phyloP scores from a whole-genome alignment of 306 rosid genomes.

The Quillaja saponaria region DNA sequence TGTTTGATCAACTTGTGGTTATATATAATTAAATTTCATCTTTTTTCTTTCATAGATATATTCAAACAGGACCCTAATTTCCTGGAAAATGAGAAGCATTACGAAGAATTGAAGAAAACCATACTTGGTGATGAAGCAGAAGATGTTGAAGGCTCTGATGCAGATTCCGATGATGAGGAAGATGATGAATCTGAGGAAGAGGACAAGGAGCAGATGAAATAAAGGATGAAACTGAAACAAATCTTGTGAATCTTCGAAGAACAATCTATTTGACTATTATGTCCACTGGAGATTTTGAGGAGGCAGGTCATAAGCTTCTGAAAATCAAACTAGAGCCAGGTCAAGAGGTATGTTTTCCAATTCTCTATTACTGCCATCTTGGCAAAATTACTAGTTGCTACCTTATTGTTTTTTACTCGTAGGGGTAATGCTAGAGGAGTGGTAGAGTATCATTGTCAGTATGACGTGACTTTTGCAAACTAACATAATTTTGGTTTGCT shows the following conservation, averaged over 20 bases:
- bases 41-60: slow-evolving; percentile 50
- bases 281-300: slow-evolving; percentile 98
- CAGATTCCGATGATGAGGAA: slow-evolving; percentile 47
- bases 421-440: too few relatives aligned
- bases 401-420: neutral
- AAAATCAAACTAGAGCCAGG: slow-evolving; percentile 97
- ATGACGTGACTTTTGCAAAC: too few relatives aligned
- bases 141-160: slow-evolving; percentile 68
- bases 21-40: neutral
- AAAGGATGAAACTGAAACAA: slow-evolving; percentile 89
- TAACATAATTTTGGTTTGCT: too few relatives aligned
- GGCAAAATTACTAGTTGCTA: slow-evolving; percentile 1
- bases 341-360: slow-evolving; percentile 69
- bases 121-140: slow-evolving; percentile 75
- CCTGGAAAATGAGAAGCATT: slow-evolving; percentile 71
- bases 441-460: too few relatives aligned
- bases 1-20: slow-evolving; percentile 13
- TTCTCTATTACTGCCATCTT: slow-evolving; percentile 31
- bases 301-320: slow-evolving; percentile 94
- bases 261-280: slow-evolving; percentile 90
- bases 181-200: slow-evolving; percentile 63
- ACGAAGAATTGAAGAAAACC: slow-evolving; percentile 74
- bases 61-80: slow-evolving; percentile 80
- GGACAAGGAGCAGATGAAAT: slow-evolving; percentile 76
- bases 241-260: slow-evolving; percentile 83